These are phyloP conservation scores for Tuctoria greenei DNA, from an alignment of 176 grass and related monocot species.

Conservation along the genomic window DNA sequence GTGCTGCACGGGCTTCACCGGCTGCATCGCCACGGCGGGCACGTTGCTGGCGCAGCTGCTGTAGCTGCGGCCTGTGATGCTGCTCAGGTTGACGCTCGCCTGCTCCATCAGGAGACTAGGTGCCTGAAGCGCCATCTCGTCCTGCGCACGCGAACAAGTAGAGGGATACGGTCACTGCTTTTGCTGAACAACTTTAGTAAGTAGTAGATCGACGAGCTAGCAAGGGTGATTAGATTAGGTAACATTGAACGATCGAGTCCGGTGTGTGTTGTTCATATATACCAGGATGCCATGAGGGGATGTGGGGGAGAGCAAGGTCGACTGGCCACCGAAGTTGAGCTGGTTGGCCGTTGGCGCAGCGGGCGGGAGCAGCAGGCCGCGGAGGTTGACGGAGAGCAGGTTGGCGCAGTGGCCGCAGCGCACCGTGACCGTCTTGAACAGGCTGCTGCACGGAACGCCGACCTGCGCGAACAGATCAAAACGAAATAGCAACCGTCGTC, in stretches of 20 bases:
- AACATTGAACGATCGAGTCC: background rate
- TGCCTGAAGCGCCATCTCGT: slow-evolving; percentile 64
- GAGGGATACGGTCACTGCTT: background rate
- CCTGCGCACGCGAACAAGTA: slow-evolving; percentile 37
- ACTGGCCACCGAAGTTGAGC: slow-evolving; percentile 57
- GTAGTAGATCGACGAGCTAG: background rate
- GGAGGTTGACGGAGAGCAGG: slow-evolving; percentile 92
- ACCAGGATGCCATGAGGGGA: slow-evolving; percentile 79
- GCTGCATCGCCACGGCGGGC: slow-evolving; percentile 28
- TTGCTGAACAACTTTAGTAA: background rate
- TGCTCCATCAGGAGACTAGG: slow-evolving; percentile 79
- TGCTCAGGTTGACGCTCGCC: slow-evolving; percentile 38
- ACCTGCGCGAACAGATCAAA: slow-evolving; percentile 47
- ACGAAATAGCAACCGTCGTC: background rate
- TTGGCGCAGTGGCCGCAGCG: slow-evolving; percentile 94
- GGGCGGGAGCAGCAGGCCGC: slow-evolving; percentile 66
- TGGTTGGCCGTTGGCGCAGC: slow-evolving; percentile 49
- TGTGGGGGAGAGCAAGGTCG: slow-evolving; percentile 56
- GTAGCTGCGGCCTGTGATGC: slow-evolving; percentile 45
- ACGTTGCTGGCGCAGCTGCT: slow-evolving; percentile 54
- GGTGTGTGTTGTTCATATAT: background rate
- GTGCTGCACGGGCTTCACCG: slow-evolving; percentile 44
- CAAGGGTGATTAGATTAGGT: background rate
- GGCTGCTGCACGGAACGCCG: slow-evolving; percentile 84
- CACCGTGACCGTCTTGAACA: slow-evolving; percentile 98